Base-by-base conservation (phyloP, 2,329 filamentous ascomycete species). In the Pyrenophora graminea region DNA sequence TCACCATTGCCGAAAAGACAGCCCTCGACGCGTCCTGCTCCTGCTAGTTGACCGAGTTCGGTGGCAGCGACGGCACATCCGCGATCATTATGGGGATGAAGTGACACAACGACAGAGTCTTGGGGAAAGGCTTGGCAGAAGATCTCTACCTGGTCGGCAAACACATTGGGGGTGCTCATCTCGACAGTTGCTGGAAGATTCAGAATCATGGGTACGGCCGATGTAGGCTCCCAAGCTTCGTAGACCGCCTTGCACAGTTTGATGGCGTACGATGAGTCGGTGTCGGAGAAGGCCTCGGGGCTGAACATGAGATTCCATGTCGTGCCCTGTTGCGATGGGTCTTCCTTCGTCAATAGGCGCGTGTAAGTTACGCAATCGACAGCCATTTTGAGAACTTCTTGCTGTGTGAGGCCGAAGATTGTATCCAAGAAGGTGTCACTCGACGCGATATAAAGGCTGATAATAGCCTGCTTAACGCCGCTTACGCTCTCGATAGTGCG, bases 101-200 rank as follows among this genome's bases (percentile, higher is more conserved):
- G 82, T 55, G 90, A 95, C 12, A 97, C 89, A 65, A 87, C 90
- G 42, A 96, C 82, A 77, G 91, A 94, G 67, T 96, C 88, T 45
- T 96, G 89, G 0, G 82, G 82, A 69, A 97, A 91, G 71, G 93
- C 82, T 45, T 81, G 84, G 79, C 91, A 96, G 76, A 99, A 99
- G 77, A 90, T 96, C 74, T 99, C 94, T 56, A 99, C 89, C 77
- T 95, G 89, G 70, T 99, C 94, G 42, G 94, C 94, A 72, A 94
- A 99, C 41, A 97, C 84, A 71, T 99, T 99, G 31, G 92, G 92
- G 0, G 94, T 97, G 0, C 90, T 78, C 86, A 97, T 87, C 77
- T 99, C 94, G 32, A 97, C 93, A 0, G 94, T 99, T 1, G 94
- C 93, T 1, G 94, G 93, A 44, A 99, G 82, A 78, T 97, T 97